Evolutionary conservation across 345 rosid species (phyloP).

Genomic region (Lumnitzera littorea): DNA sequence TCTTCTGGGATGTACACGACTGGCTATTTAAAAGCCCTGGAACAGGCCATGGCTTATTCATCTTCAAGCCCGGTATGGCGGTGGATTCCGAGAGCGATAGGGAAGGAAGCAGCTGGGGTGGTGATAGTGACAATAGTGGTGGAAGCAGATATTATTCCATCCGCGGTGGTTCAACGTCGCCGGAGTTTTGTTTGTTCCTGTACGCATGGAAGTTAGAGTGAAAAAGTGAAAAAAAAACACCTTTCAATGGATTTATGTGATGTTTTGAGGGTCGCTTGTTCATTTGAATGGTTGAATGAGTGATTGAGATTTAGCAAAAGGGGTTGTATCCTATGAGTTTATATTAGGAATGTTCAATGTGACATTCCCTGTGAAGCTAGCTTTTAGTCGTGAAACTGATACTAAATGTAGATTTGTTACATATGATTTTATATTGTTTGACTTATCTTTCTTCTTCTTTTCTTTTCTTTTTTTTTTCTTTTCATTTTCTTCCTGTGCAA

Average conservation of each 20-base stretch:
- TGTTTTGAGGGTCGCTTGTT: no score
- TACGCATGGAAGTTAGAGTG: constrained; percentile 85
- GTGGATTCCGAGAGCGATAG: constrained; percentile 46
- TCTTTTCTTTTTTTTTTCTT: no score
- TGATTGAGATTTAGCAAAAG: no score
- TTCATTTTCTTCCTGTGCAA: no score
- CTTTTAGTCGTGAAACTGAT: no score
- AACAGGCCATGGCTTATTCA: constrained; percentile 63
- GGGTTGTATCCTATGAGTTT: no score
- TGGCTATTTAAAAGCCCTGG: constrained; percentile 74
- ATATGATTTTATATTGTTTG: no score
- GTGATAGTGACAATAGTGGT: constrained; percentile 45
- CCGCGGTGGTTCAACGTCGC: constrained; percentile 21
- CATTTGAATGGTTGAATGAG: no score
- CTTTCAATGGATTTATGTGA: not conserved
- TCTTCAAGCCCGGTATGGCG: constrained; percentile 64
- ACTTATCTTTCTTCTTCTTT: no score
- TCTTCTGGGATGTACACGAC: constrained; percentile 90
- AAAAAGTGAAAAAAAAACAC: constrained; percentile 13
- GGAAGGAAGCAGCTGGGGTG: constrained; percentile 38
- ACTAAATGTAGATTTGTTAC: no score
- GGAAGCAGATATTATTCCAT: constrained; percentile 60
- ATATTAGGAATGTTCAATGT: no score
- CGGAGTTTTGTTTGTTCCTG: constrained; percentile 77
- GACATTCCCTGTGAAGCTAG: no score